Percentiles rank a stretch among this genome's conserved stretches.
These are phyloP conservation scores for Didymella pomorum DNA, from an alignment of 2,329 filamentous ascomycete species.

Conservation along the genomic window DNA sequence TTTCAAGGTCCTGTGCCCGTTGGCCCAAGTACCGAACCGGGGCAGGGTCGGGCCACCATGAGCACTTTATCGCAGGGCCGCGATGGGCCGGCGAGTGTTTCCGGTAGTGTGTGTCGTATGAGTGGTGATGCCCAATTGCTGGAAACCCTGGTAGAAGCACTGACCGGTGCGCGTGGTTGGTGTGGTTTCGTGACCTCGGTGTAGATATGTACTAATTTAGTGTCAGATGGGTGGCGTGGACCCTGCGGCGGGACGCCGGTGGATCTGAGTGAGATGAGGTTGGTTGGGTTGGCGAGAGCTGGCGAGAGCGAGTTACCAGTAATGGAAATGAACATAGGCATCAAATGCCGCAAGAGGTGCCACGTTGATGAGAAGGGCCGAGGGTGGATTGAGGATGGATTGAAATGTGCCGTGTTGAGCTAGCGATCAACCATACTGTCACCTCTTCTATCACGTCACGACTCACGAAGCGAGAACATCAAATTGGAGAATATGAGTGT, in stretches of 20 bases:
- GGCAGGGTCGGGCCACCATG: conserved; percentile 4
- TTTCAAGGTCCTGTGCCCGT: not conserved
- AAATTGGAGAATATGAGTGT: too few relatives aligned
- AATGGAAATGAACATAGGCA: not conserved
- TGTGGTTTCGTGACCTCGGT: not conserved
- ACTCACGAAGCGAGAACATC: not conserved
- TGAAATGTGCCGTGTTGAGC: too few relatives aligned
- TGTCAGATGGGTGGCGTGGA: conserved; percentile 1
- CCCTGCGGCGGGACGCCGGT: conserved; percentile 9
- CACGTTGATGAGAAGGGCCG: conserved; percentile 2
- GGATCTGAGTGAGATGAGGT: not conserved
- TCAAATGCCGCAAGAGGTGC: not conserved
- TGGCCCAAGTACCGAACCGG: not conserved
- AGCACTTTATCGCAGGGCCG: not conserved
- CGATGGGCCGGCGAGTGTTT: not conserved
- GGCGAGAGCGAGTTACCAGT: not conserved
- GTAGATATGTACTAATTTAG: conserved; percentile 15
- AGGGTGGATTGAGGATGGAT: not conserved
- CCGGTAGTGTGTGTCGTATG: not conserved
- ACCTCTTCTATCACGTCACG: too few relatives aligned
- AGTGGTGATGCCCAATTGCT: conserved; percentile 1
- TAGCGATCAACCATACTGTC: too few relatives aligned
- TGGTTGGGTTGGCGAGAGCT: not conserved
- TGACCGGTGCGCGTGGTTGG: conserved; percentile 1
- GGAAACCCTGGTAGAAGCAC: conserved; percentile 10